These are phyloP conservation scores for Geosmithia morbida DNA, from an alignment of 2,329 filamentous ascomycete genomes.

Conservation along the genomic window DNA sequence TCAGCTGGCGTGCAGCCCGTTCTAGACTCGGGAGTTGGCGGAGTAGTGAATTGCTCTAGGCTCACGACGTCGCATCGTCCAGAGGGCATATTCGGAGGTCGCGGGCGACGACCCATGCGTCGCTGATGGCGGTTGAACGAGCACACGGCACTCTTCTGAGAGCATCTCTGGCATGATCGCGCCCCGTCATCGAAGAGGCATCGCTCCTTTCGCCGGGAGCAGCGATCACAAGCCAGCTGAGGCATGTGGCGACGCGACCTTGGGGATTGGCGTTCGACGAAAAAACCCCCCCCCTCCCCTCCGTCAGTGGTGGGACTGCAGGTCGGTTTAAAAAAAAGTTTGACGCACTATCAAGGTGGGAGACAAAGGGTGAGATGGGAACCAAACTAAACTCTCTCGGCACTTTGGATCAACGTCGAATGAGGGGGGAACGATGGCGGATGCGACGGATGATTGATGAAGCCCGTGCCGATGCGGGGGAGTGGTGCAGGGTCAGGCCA, in stretches of 20 bases:
- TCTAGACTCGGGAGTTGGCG: too few relatives aligned
- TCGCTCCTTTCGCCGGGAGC: constrained; percentile 1
- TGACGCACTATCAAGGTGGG: too few relatives aligned
- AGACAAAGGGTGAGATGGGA: too few relatives aligned
- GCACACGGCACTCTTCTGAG: background rate
- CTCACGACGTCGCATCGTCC: background rate
- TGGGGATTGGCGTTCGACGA: too few relatives aligned
- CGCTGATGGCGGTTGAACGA: background rate
- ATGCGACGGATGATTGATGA: background rate
- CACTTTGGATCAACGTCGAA: background rate
- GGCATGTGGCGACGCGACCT: background rate
- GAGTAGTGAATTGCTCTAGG: background rate
- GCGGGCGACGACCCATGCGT: constrained; percentile 1
- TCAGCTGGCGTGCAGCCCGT: background rate
- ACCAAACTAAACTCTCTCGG: too few relatives aligned
- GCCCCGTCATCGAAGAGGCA: background rate
- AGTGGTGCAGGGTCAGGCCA: too few relatives aligned
- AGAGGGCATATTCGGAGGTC: background rate
- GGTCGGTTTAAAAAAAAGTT: too few relatives aligned
- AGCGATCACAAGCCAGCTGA: background rate
- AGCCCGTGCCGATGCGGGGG: background rate
- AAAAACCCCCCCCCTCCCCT: too few relatives aligned
- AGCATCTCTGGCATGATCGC: background rate
- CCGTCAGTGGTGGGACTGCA: too few relatives aligned
- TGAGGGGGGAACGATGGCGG: background rate